These are phyloP conservation scores for Rhizopogon vulgaris DNA, from an alignment of 768 basidiomycete species.

Conservation along the genomic window DNA sequence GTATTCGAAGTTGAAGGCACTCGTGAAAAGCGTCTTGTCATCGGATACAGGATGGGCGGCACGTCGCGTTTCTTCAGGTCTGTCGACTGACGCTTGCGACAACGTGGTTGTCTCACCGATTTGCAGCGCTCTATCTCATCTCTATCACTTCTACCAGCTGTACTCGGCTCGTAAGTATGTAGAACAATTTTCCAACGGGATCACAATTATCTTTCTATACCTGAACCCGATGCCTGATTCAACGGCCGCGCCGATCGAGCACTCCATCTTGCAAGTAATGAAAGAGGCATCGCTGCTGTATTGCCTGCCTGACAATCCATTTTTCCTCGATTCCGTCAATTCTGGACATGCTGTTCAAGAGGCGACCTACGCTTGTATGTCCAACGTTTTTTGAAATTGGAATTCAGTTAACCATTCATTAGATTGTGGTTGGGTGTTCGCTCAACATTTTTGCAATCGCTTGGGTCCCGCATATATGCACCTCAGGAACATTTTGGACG, in stretches of 20 bases:
- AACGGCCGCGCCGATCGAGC: conserved; percentile 85
- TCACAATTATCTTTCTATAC: conserved; percentile 93
- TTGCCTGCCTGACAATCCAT: conserved; percentile 91
- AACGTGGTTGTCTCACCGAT: conserved; percentile 7
- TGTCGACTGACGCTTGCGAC: neutral
- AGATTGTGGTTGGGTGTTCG: conserved; percentile 98
- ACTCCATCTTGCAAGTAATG: conserved; percentile 97
- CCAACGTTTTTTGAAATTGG: neutral
- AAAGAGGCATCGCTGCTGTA: conserved; percentile 93
- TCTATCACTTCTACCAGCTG: conserved; percentile 96
- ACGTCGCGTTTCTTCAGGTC: conserved; percentile 81
- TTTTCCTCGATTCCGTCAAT: conserved; percentile 51
- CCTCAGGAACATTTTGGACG: conserved; percentile 84
- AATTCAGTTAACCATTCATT: conserved; percentile 6
- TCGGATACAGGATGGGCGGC: conserved; percentile 96
- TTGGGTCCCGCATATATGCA: conserved; percentile 88
- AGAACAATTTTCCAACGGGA: conserved; percentile 95
- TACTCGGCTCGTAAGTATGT: conserved; percentile 98
- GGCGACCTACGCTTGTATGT: conserved; percentile 86
- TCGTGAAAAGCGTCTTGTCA: conserved; percentile 87
- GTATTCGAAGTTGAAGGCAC: conserved; percentile 93
- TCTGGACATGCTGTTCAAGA: conserved; percentile 87
- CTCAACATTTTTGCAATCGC: conserved; percentile 96
- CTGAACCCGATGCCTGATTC: conserved; percentile 83
- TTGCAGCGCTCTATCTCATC: conserved; percentile 78